These are phyloP conservation scores for Tolypocladium pustulatum DNA, from an alignment of 2,329 filamentous ascomycete species.

Conservation along the genomic window DNA sequence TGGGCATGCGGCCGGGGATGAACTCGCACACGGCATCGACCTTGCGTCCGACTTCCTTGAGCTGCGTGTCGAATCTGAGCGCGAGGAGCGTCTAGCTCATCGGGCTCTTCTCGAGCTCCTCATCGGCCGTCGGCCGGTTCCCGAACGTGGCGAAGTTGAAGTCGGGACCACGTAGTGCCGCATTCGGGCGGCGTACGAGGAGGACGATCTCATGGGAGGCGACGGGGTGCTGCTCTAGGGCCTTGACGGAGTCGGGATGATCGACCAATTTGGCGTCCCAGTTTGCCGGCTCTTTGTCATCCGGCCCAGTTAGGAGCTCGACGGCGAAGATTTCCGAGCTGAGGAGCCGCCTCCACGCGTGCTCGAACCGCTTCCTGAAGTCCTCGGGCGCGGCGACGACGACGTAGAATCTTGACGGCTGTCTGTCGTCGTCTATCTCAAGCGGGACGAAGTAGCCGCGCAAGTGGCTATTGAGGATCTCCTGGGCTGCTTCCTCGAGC, in stretches of 20 bases:
- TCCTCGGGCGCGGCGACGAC: not conserved
- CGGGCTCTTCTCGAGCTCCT: not conserved
- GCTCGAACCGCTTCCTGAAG: not conserved
- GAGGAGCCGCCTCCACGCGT: not conserved
- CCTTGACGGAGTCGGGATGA: not conserved
- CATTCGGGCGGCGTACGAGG: not conserved
- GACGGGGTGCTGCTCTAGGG: not conserved
- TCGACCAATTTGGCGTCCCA: not conserved
- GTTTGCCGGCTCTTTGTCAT: not conserved
- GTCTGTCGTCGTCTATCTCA: not conserved
- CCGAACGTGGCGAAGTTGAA: not conserved
- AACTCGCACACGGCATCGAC: not conserved
- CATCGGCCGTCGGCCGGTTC: not conserved
- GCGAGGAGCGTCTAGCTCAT: not conserved
- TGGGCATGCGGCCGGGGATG: not conserved
- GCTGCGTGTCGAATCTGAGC: not conserved
- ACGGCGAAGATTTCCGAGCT: not conserved
- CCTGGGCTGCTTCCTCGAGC: not conserved
- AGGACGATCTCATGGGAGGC: not conserved
- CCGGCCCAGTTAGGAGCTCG: not conserved
- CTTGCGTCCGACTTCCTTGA: not conserved
- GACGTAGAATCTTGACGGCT: not conserved
- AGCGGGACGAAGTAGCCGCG: not conserved
- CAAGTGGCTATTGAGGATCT: not conserved
- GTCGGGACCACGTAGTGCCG: not conserved